Percentiles rank a stretch among this genome's conserved stretches.
Evolutionary conservation across 306 rosid genomes (phyloP).

Genomic region (Glycine tomentella): DNA sequence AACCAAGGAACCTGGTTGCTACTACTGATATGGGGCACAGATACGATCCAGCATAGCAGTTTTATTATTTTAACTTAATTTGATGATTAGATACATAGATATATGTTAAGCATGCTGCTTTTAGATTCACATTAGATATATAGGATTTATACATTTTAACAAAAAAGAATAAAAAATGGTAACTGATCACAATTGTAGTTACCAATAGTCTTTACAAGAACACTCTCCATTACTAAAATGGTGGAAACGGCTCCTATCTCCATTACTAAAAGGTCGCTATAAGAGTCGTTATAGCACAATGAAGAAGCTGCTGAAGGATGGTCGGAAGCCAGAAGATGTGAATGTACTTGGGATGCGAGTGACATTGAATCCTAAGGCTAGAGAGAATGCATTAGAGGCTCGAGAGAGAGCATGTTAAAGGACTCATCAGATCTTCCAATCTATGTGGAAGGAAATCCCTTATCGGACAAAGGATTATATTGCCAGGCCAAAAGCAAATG

Average conservation of each 20-base stretch:
- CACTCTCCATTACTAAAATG: constrained; percentile 67
- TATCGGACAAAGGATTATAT: constrained; percentile 83
- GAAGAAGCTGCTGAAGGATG: constrained; percentile 93
- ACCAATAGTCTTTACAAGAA: constrained; percentile 23
- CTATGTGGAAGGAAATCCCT: constrained; percentile 86
- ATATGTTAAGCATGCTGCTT: not conserved
- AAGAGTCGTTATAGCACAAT: constrained; percentile 92
- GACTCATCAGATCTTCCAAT: constrained; percentile 60
- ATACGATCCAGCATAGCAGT: not conserved
- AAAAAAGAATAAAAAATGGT: not conserved
- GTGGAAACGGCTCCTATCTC: constrained; percentile 71
- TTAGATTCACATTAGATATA: not conserved
- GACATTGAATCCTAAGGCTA: constrained; percentile 66
- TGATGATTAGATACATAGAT: not conserved
- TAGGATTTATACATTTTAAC: not conserved
- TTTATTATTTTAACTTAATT: not conserved
- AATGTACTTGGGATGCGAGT: constrained; percentile 82
- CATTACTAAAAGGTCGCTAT: constrained; percentile 61
- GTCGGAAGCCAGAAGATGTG: constrained; percentile 82
- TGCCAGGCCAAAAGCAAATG: constrained; percentile 83
- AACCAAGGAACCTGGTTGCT: not conserved
- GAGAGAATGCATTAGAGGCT: constrained; percentile 49
- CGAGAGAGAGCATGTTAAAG: constrained; percentile 89
- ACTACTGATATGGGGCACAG: not conserved
- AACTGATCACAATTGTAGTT: constrained; percentile 3